Evolutionary conservation across 148 eudicot species (phyloP).

Genomic region (Rhododendron simsii): DNA sequence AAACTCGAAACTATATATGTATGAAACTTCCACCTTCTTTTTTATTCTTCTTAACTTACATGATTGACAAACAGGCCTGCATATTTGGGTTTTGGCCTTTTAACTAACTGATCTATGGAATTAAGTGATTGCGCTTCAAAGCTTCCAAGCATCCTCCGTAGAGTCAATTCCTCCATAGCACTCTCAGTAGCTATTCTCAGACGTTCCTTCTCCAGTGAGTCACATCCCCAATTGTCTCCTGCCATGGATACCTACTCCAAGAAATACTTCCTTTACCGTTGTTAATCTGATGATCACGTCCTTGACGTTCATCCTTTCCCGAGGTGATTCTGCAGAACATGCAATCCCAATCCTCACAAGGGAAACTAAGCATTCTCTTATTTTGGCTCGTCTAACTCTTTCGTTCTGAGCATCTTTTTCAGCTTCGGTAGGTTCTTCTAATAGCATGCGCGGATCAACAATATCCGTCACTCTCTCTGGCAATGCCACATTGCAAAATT

Average conservation of each 20-base stretch:
- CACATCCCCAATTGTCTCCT: neutral
- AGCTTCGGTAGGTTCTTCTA: neutral
- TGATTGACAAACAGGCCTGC: neutral
- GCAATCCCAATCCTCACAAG: neutral
- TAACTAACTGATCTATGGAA: neutral
- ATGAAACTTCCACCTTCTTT: too few relatives aligned
- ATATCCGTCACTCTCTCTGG: too few relatives aligned
- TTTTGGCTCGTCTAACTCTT: neutral
- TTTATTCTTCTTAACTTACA: too few relatives aligned
- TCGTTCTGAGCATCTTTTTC: neutral
- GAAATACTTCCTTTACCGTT: neutral
- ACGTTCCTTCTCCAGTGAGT: neutral
- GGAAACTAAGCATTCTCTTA: neutral
- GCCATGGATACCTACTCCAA: conserved; percentile 1
- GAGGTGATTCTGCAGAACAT: neutral
- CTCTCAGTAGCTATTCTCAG: neutral
- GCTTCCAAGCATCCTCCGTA: neutral
- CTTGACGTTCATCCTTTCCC: neutral
- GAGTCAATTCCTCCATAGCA: neutral
- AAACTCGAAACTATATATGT: too few relatives aligned
- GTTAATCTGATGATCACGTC: neutral
- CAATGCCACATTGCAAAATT: too few relatives aligned
- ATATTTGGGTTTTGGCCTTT: neutral
- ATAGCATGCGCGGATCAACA: too few relatives aligned
- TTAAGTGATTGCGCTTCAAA: neutral